Base-by-base conservation (phyloP, 2,329 filamentous ascomycete species). In the Colletotrichum endophyticum region DNA sequence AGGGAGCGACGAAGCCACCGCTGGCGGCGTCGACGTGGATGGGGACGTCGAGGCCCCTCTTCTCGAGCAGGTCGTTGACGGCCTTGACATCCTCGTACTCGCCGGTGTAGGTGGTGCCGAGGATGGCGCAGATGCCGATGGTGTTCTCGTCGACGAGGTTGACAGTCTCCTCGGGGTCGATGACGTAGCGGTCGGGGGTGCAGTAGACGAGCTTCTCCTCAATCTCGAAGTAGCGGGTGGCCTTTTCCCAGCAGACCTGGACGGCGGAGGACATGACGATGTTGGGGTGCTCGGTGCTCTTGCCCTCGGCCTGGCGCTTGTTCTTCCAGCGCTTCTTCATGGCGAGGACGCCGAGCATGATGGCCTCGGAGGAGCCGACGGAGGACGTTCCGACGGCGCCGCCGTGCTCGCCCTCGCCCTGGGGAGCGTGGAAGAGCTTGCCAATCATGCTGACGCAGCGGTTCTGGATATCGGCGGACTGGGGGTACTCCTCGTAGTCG, bases 311-410 rank as follows among this genome's bases (percentile, higher is more conserved):
- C 84, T 94, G 91, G 80, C 95, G 93, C 87, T 93, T 93, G 85
- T 97, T 96, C 88, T 95, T 93, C 96, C 96, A 99, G 81, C 94
- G 92, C 88, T 94, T 95, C 91, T 98, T 98, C 96, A 98, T 98
- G 80, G 96, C 96, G 44, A 98, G 88, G 3, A 95, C 94, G 59
- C 88, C 93, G 49, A 96, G 90, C 94, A 95, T 95, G 86, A 96
- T 96, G 81, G 94, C 95, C 84, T 99, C 96, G 70, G 95, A 98
- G 76, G 94, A 96, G 63, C 96, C 96, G 77, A 98, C 93, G 57
- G 94, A 96, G 7, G 94, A 96, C 1, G 96, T 98, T 56, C 96
- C 96, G 83, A 98, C 92, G 63, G 95, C 92, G 76, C 93, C 92
- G 3, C 88, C 87, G 32, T 90, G 88, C 5, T 90, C 86, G 13